These are phyloP conservation scores for Cyberlindnera veronae DNA, from an alignment of 805 yeast species.

Conservation along the genomic window DNA sequence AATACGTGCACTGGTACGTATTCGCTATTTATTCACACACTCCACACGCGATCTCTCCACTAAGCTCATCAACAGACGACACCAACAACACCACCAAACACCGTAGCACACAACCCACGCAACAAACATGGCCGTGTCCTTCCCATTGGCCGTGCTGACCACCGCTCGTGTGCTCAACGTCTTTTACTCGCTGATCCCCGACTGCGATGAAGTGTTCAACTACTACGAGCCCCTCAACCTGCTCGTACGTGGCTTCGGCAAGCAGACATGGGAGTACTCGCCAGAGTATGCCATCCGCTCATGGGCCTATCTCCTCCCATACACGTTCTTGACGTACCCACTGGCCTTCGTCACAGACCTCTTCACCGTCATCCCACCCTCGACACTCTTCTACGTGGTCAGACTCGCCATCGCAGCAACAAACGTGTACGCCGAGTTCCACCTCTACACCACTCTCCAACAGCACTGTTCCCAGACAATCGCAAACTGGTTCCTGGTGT, in stretches of 20 bases:
- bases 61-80: not conserved
- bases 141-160: slow-evolving; percentile 19
- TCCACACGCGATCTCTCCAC: not conserved
- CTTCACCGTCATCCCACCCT: slow-evolving; percentile 17
- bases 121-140: not conserved
- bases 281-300: slow-evolving; percentile 87
- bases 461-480: slow-evolving; percentile 16
- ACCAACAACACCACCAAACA: not conserved
- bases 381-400: slow-evolving; percentile 47
- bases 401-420: slow-evolving; percentile 42
- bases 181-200: slow-evolving; percentile 67
- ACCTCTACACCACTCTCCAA: slow-evolving; percentile 42
- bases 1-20: not conserved
- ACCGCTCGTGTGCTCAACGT: slow-evolving; percentile 38
- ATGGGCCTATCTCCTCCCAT: slow-evolving; percentile 67
- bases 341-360: slow-evolving; percentile 9
- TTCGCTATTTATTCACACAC: not conserved
- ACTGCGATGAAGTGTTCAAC: slow-evolving; percentile 90
- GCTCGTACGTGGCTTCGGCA: slow-evolving; percentile 76
- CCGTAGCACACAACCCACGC: not conserved
- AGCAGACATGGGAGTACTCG: slow-evolving; percentile 95
- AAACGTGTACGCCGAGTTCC: slow-evolving; percentile 50
- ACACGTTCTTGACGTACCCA: slow-evolving; percentile 25
- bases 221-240: slow-evolving; percentile 93
- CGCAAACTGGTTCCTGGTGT: slow-evolving; percentile 61